Conservation (phyloP, 495 filamentous ascomycete species). For the Hypoxylon lenormandii region DNA sequence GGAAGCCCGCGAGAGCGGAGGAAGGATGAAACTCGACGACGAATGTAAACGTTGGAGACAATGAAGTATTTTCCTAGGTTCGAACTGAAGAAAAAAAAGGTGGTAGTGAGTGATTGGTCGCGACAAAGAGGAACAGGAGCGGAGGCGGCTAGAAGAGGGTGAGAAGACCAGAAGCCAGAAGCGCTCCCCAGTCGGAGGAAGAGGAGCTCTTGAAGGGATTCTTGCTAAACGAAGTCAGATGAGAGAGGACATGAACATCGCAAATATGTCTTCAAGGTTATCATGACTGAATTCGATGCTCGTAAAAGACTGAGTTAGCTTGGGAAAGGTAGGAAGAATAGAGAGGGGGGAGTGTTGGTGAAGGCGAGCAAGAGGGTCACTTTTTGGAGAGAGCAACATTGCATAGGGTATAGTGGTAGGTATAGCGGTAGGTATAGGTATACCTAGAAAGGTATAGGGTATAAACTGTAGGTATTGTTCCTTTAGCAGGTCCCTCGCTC, state of each 20-base stretch:
- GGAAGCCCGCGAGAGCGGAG: slow-evolving; percentile 16
- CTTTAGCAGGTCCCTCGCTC: slow-evolving; percentile 38
- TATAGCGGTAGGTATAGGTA: neutral
- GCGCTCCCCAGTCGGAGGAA: slow-evolving; percentile 25
- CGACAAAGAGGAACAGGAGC: slow-evolving; percentile 40
- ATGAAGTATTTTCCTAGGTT: slow-evolving; percentile 14
- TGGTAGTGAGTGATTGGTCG: slow-evolving; percentile 41
- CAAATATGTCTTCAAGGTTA: slow-evolving; percentile 34
- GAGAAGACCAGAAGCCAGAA: slow-evolving; percentile 31
- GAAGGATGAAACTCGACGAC: slow-evolving; percentile 16
- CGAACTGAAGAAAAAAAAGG: slow-evolving; percentile 21
- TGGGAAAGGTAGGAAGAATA: slow-evolving; percentile 15
- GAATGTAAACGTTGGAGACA: slow-evolving; percentile 13
- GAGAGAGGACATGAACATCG: slow-evolving; percentile 47
- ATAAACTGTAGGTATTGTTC: slow-evolving; percentile 46
- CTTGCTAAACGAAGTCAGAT: slow-evolving; percentile 42
- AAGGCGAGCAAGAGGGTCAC: slow-evolving; percentile 47
- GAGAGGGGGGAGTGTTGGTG: slow-evolving; percentile 40
- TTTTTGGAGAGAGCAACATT: slow-evolving; percentile 46
- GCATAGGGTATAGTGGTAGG: neutral
- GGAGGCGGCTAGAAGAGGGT: slow-evolving; percentile 38
- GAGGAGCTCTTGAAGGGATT: slow-evolving; percentile 37
- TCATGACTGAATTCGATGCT: slow-evolving; percentile 50
- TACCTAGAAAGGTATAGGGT: no score
- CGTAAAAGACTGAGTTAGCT: slow-evolving; percentile 27